Evolutionary conservation across 345 rosid genomes (phyloP).

Genomic region (Citrus hindsii): DNA sequence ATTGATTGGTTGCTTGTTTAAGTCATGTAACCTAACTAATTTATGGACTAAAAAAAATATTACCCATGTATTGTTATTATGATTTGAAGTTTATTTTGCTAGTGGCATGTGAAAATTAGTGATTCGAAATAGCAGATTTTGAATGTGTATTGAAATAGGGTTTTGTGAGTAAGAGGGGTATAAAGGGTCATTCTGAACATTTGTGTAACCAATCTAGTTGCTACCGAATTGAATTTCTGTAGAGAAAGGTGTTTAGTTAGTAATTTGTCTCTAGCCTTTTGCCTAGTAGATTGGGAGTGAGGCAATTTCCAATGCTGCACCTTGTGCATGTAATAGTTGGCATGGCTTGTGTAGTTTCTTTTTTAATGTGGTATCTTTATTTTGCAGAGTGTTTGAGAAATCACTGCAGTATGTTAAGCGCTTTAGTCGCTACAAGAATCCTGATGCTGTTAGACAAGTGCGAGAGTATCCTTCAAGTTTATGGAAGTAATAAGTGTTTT

Average conservation of each 20-base stretch:
- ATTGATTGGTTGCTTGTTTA: background rate
- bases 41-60: background rate
- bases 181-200: background rate
- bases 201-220: background rate
- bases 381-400: slow-evolving; percentile 90
- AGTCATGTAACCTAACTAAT: too few relatives aligned
- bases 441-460: slow-evolving; percentile 98
- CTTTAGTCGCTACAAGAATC: slow-evolving; percentile 95
- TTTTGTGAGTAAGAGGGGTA: background rate
- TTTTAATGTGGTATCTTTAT: background rate
- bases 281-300: too few relatives aligned
- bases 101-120: background rate
- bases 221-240: background rate
- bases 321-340: background rate
- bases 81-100: background rate
- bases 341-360: background rate
- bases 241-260: background rate
- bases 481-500: background rate
- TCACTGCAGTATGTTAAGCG: slow-evolving; percentile 97
- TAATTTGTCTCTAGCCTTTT: background rate
- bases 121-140: background rate
- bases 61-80: background rate
- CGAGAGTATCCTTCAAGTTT: slow-evolving; percentile 80
- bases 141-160: background rate
- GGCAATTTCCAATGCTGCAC: too few relatives aligned